Base-by-base conservation (phyloP, 768 basidiomycete genomes). In the Calocybe cyanea region DNA sequence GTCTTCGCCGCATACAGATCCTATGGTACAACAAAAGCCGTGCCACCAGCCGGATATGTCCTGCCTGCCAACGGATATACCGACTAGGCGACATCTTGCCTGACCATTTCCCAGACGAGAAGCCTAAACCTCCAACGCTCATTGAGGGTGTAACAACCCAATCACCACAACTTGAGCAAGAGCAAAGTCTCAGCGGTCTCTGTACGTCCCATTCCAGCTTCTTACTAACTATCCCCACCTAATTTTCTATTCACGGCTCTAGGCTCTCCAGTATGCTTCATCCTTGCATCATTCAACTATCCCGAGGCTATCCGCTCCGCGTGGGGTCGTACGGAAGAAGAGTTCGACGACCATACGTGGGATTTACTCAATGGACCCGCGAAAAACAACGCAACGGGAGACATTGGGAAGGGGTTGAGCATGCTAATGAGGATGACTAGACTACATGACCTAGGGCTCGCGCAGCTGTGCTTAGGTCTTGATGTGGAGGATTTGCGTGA, bases 1-100 rank as follows among this genome's bases (percentile, higher is more conserved):
- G 20, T 25, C 43, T 7, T 41, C 15, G 24, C 3, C n/a, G 2
- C 38, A 7, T n/a, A 17, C 50, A 87, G 87, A 80, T 86, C 8
- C 54, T 90, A 10, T 91, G 87, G 87, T 90, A 91, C 57, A 92
- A 92, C 69, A 88, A 88, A 65, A 88, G 85, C 57, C 77, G 89
- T 2, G 62, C 73, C 4, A 75, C 70, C 8, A 76, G 81, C 43
- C 80, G 89, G 20, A 74, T 91, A 41, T 92, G 89, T 55, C 88
- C 89, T 2, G 77, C 85, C 0, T 92, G 89, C 57, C 78, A 81
- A 59, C 67, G 88, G 13, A 62, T 89, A 23, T 92, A 89, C 57
- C 70, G 67, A 4, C 63, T 90, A 0, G 86, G 86, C 1, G 88
- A 92, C 40, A 60, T 68, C 1, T 69, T 89, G 1, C 73, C 76